A percentile compares a stretch with the other conserved stretches of the same genome.
Conservation (phyloP, 2,329 filamentous ascomycete genomes). For the Pseudogymnoascus sp. region DNA sequence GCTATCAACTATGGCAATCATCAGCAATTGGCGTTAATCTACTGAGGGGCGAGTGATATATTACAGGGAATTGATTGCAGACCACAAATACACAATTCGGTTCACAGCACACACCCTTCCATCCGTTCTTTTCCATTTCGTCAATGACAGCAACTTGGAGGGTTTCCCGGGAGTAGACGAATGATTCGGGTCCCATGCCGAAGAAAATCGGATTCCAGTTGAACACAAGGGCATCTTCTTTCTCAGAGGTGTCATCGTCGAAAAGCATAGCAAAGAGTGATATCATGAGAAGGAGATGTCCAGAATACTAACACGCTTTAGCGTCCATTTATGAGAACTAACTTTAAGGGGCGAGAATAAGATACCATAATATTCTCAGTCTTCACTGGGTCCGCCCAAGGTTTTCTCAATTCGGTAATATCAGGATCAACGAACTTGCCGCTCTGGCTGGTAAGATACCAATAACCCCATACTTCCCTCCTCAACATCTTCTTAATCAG, state of each 20-base stretch:
- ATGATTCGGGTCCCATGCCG: conserved; percentile 32
- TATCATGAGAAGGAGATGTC: conserved; percentile 35
- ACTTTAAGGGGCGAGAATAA: neutral
- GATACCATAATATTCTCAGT: conserved; percentile 36
- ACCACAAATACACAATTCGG: conserved; percentile 35
- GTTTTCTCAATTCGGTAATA: conserved; percentile 33
- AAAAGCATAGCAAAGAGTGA: conserved; percentile 37
- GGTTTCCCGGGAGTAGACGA: conserved; percentile 27
- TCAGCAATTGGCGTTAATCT: neutral
- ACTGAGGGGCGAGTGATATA: neutral
- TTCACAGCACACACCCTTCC: conserved; percentile 38
- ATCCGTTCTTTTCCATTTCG: conserved; percentile 34
- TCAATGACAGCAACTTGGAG: conserved; percentile 31
- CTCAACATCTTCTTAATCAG: conserved; percentile 37
- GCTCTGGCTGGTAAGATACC: conserved; percentile 33
- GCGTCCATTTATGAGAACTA: neutral
- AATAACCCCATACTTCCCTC: conserved; percentile 37
- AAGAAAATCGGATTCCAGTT: conserved; percentile 35
- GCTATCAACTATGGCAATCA: conserved; percentile 29
- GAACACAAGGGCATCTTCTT: conserved; percentile 29
- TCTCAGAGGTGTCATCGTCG: conserved; percentile 34
- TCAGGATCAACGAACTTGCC: conserved; percentile 31
- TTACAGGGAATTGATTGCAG: conserved; percentile 39
- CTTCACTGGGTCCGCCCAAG: conserved; percentile 36
- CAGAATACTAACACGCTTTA: conserved; percentile 25